Conservation (phyloP, 495 filamentous ascomycete species). For the Xylaria cubensis region DNA sequence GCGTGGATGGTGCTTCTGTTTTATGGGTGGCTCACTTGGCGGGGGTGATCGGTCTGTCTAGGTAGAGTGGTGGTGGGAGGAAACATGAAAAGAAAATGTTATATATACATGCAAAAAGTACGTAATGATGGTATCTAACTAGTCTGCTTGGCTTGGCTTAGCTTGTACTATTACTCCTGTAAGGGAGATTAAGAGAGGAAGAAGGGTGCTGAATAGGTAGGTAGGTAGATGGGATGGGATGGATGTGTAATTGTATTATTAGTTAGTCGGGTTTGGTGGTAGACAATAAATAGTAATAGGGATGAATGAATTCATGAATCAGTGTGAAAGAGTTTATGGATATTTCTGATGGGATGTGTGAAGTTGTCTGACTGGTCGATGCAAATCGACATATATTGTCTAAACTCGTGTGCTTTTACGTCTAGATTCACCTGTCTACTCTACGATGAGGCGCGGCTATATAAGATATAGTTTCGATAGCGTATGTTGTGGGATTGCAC, state of each 20-base stretch:
- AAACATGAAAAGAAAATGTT: background rate
- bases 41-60: constrained; percentile 37
- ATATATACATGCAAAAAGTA: constrained; percentile 4
- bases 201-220: background rate
- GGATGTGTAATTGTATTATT: constrained; percentile 1
- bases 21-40: constrained; percentile 49
- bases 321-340: background rate
- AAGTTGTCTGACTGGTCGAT: no score
- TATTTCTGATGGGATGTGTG: no score
- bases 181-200: background rate
- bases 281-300: background rate
- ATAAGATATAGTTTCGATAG: no score
- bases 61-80: background rate
- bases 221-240: background rate
- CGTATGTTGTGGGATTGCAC: no score
- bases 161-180: constrained; percentile 7
- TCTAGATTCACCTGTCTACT: no score
- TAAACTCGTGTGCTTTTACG: no score
- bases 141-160: background rate
- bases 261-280: background rate
- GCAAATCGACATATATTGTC: no score
- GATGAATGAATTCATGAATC: background rate
- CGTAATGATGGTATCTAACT: background rate
- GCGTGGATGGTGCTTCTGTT: constrained; percentile 54
- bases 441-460: no score